Percentiles rank a stretch among this genome's conserved stretches.
Conservation (phyloP, 805 yeast species). For the Torulaspora quercuum region DNA sequence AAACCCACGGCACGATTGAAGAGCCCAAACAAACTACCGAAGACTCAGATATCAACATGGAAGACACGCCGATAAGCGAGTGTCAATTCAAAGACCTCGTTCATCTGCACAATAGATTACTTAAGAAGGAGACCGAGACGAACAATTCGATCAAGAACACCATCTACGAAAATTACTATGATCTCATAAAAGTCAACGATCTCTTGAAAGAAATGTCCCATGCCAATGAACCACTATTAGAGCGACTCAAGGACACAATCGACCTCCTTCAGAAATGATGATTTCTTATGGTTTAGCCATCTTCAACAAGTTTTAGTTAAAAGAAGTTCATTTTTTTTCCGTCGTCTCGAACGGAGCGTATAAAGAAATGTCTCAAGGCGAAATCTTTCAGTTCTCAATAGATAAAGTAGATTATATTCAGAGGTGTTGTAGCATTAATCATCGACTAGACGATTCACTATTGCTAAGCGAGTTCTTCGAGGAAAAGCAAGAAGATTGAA, state of each 20-base stretch:
- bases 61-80: constrained; percentile 16
- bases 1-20: too few species aligned
- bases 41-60: constrained; percentile 2
- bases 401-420: background rate
- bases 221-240: constrained; percentile 15
- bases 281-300: too few species aligned
- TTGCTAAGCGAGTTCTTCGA: too few species aligned
- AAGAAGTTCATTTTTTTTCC: constrained; percentile 1
- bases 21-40: background rate
- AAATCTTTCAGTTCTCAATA: background rate
- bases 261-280: constrained; percentile 9
- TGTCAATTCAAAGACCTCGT: constrained; percentile 26
- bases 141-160: constrained; percentile 57
- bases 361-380: constrained; percentile 5
- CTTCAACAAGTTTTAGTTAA: too few species aligned
- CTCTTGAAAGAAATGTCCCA: constrained; percentile 40
- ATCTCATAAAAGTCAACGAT: constrained; percentile 62
- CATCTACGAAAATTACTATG: constrained; percentile 72
- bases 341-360: background rate
- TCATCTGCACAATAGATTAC: constrained; percentile 28
- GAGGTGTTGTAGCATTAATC: background rate
- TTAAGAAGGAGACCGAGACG: constrained; percentile 31
- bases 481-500: too few species aligned
- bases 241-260: constrained; percentile 17
- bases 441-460: too few species aligned